Conservation (phyloP, 2,329 filamentous ascomycete genomes). For the Phaeophleospora eucalypticola region DNA sequence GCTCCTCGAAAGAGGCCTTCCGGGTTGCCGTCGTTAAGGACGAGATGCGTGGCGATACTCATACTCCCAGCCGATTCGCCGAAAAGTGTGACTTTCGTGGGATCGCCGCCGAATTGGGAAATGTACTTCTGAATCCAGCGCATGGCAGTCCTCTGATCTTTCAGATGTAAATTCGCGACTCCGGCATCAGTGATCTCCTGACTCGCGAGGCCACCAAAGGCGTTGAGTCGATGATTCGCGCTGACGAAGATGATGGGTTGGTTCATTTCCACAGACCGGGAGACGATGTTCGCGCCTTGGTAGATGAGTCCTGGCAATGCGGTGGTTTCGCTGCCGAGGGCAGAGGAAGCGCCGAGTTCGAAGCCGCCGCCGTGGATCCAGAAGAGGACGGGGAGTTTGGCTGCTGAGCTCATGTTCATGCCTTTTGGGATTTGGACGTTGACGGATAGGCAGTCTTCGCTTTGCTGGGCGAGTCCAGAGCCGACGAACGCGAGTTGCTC, state of each 20-base stretch:
- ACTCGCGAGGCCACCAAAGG: constrained; percentile 29
- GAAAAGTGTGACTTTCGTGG: constrained; percentile 23
- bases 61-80: constrained; percentile 45
- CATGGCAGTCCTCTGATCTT: constrained; percentile 33
- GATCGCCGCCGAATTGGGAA: constrained; percentile 23
- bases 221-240: constrained; percentile 41
- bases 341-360: constrained; percentile 31
- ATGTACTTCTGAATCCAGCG: constrained; percentile 28
- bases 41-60: constrained; percentile 71
- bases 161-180: constrained; percentile 28
- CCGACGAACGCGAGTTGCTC: constrained; percentile 8
- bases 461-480: constrained; percentile 5
- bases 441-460: constrained; percentile 12
- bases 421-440: constrained; percentile 8
- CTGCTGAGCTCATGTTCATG: background rate
- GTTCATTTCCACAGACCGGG: constrained; percentile 42
- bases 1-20: constrained; percentile 62
- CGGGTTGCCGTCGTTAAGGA: constrained; percentile 64
- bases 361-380: constrained; percentile 42
- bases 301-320: constrained; percentile 30
- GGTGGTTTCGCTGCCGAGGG: constrained; percentile 2
- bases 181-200: constrained; percentile 31
- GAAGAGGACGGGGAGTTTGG: constrained; percentile 39
- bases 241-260: constrained; percentile 61
- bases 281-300: constrained; percentile 38